Conservation (phyloP, 2,329 filamentous ascomycete genomes). For the Fusarium redolens region DNA sequence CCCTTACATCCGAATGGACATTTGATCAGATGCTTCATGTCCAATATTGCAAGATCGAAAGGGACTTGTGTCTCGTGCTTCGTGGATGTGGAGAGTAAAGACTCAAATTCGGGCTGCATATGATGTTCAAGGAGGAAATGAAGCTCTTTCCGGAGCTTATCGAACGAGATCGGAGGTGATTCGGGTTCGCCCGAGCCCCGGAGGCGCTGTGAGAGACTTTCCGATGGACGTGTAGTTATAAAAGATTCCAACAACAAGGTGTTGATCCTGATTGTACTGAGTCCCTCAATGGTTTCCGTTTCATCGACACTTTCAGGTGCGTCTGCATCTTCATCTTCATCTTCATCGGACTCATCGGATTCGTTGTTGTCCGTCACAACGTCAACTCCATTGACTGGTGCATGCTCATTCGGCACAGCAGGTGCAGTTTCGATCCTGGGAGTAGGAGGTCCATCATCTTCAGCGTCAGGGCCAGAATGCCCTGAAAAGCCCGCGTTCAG, state of each 20-base stretch:
- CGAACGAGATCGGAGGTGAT: not conserved
- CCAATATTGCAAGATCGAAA: not conserved
- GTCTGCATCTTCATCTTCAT: no score
- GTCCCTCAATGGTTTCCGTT: no score
- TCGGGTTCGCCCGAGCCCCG: not conserved
- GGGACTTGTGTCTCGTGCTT: not conserved
- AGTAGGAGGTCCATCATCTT: no score
- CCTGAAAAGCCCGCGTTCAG: no score
- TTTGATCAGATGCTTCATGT: not conserved
- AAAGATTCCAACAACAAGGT: not conserved
- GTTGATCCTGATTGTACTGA: no score
- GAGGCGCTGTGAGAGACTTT: not conserved
- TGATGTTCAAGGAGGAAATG: not conserved
- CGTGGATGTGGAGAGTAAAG: not conserved
- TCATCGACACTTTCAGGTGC: no score
- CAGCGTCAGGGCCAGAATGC: no score
- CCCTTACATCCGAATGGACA: not conserved
- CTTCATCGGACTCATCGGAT: not conserved
- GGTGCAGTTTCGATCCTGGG: no score
- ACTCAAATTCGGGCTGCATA: not conserved
- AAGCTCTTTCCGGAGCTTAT: not conserved
- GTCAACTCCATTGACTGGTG: no score
- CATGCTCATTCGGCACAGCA: no score
- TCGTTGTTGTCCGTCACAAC: no score
- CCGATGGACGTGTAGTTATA: not conserved